phyloP scores from a whole-genome alignment of 306 rosid species.

The Inga laurina region DNA sequence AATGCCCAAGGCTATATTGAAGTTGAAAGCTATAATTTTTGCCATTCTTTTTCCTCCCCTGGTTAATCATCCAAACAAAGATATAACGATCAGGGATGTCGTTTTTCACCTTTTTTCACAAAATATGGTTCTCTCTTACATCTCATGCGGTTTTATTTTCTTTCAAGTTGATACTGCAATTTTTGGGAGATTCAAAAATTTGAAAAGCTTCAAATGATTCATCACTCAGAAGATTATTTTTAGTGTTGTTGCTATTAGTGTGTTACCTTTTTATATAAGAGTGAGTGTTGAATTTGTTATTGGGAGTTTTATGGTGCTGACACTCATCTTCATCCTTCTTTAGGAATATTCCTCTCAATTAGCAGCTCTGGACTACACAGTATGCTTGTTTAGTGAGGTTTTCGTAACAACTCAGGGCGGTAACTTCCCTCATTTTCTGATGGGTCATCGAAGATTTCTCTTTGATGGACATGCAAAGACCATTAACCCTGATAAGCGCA shows the following conservation, averaged over 20 bases:
- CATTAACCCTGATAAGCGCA: slow-evolving; percentile 90
- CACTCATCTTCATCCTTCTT: slow-evolving; percentile 30
- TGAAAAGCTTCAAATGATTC: background rate
- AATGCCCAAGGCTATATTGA: background rate
- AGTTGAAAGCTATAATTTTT: background rate
- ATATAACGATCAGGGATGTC: background rate
- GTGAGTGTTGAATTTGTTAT: slow-evolving; percentile 18
- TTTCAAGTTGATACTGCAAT: slow-evolving; percentile 14
- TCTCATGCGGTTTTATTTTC: slow-evolving; percentile 1
- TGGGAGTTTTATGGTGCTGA: slow-evolving; percentile 28
- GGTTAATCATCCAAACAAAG: background rate
- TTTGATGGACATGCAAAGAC: slow-evolving; percentile 88
- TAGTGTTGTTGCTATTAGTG: background rate
- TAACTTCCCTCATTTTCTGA: slow-evolving; percentile 93
- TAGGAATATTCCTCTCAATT: slow-evolving; percentile 93
- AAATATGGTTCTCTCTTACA: slow-evolving; percentile 27
- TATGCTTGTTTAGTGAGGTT: slow-evolving; percentile 84
- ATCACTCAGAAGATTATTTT: background rate
- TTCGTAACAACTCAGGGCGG: slow-evolving; percentile 99
- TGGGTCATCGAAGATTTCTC: slow-evolving; percentile 94
- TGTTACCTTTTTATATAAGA: background rate
- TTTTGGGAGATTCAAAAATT: slow-evolving; percentile 15
- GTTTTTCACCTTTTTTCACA: background rate
- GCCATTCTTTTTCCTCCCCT: background rate
- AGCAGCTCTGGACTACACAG: slow-evolving; percentile 93